Evolutionary conservation across 805 yeast species (phyloP), one percentile per base, ranked within the genome.

Genomic region (Metschnikowia kofuensis): DNA sequence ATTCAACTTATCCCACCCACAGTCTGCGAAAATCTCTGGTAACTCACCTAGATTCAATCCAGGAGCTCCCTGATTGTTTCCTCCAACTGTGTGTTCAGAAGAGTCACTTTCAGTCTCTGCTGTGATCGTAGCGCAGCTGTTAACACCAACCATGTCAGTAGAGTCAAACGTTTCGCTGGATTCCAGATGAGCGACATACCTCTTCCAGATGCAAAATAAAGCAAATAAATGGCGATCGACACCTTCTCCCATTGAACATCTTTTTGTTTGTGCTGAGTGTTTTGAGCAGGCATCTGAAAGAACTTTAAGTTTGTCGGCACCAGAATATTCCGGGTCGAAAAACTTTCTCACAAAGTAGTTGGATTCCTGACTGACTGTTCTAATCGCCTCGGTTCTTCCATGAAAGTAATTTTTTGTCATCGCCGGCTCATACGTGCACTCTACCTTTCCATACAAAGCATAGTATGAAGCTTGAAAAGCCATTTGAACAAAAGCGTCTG

Each of bases 401-500:
- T 90, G 96, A 54, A 85, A 77, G 64, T 84, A 90, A 50, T 74
- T 74, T 66, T 90, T 90, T 4, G 97, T 91, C 97, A 90, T 90
- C 8, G 96, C 96, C 1, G 97, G 97, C 69, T 90, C 97, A 65
- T 90, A 90, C 6, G 96, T 89, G 55, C 95, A 87, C 66, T 89
- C 97, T 36, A 89, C 92, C 62, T 87, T 87, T 42, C 97, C 97
- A 63, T 90, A 90, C 35, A 90, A 75, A 0, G 96, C 95, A 62
- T 88, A 90, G 66, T 89, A 90, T 4, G 96, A 89, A 8, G 94
- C 88, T 67, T 90, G 97, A 74, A 89, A 89, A 26, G 90, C 85
- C 92, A 90, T 89, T 66, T 90, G 97, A 35, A 87, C 85, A 68
- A 87, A 90, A 0, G 97, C 97, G 74, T 90, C 97, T 0, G 97